phyloP scores from a whole-genome alignment of 2,329 filamentous ascomycete genomes.

The Ophidiomyces ophidiicola region DNA sequence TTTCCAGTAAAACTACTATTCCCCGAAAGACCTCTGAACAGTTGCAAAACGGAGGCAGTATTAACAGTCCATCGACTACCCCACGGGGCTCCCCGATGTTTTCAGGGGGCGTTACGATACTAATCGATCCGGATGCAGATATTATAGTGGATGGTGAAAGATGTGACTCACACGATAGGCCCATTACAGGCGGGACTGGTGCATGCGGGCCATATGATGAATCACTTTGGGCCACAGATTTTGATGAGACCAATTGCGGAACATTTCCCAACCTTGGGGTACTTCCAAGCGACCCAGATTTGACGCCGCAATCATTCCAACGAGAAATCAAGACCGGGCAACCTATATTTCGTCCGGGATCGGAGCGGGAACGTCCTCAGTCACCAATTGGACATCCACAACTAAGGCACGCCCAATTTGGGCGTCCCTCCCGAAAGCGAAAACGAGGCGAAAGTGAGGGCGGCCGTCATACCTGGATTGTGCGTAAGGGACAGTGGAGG shows the following conservation, averaged over 20 bases:
- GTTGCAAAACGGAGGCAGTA: constrained; percentile 40
- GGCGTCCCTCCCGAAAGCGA: constrained; percentile 23
- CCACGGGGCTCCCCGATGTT: constrained; percentile 58
- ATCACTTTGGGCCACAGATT: neutral
- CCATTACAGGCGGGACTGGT: too few relatives aligned
- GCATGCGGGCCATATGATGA: neutral
- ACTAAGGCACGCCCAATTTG: neutral
- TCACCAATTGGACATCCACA: neutral
- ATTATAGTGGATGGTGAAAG: constrained; percentile 31
- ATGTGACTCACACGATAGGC: neutral
- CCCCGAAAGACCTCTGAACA: constrained; percentile 49
- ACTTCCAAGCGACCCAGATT: too few relatives aligned
- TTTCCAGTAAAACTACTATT: constrained; percentile 67
- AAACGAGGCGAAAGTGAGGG: constrained; percentile 38
- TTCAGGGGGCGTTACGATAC: constrained; percentile 56
- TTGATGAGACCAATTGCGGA: neutral
- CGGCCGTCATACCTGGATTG: constrained; percentile 42
- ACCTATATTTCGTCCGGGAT: neutral
- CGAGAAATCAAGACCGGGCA: too few relatives aligned
- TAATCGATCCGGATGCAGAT: constrained; percentile 43
- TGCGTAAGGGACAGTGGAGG: constrained; percentile 60
- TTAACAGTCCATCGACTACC: constrained; percentile 46
- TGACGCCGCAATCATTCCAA: neutral
- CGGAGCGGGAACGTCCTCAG: neutral
- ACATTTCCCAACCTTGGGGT: neutral